Evolutionary conservation across 2,329 filamentous ascomycete species (phyloP), one percentile per base, ranked within the genome.

Genomic region (Cercospora sp.): DNA sequence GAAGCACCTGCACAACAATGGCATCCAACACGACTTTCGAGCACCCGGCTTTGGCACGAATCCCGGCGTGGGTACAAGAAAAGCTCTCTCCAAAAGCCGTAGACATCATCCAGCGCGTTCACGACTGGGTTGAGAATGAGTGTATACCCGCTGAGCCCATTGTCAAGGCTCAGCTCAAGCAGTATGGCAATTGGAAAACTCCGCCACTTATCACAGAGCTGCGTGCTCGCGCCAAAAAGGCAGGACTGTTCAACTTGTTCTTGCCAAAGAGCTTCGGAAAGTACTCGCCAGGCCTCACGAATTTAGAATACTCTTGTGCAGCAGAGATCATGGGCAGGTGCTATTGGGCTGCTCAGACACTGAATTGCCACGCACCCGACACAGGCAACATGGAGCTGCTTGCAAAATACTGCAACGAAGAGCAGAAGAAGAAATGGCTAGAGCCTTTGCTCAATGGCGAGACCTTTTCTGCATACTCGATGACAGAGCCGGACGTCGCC

Each of bases 301-400:
- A 83, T 68, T 69, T 83, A 68, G 82, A 83, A 72, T 83, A 83
- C 72, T 77, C 78, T 21, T 82, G 80, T 69, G 82, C 80, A 69
- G 81, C 81, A 4, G 81, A 83, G 74, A 81, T 82, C 55, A 82
- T 83, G 81, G 82, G 81, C 5, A 73, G 80, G 53, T 80, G 81
- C 40, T 83, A 83, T 69, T 82, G 80, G 81, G 82, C 81, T 45
- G 79, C 79, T n/a, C 76, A 80, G 68, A 74, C 73, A n/a, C 71
- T 74, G 69, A 74, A 73, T 53, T 77, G 75, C 59, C 74, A 76
- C 65, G 82, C 82, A 3, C 82, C 81, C 16, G 81, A 83, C 30
- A 83, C 82, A 1, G 82, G 82, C 30, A 84, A 84, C 73, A 84
- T 84, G 71, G 82, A 84, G 71, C 79, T 84, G 7, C 78, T 84